A percentile compares a stretch with the other conserved stretches of the same genome.
Conservation (phyloP, 2,329 filamentous ascomycete genomes). For the Penicillium sclerotiorum region DNA sequence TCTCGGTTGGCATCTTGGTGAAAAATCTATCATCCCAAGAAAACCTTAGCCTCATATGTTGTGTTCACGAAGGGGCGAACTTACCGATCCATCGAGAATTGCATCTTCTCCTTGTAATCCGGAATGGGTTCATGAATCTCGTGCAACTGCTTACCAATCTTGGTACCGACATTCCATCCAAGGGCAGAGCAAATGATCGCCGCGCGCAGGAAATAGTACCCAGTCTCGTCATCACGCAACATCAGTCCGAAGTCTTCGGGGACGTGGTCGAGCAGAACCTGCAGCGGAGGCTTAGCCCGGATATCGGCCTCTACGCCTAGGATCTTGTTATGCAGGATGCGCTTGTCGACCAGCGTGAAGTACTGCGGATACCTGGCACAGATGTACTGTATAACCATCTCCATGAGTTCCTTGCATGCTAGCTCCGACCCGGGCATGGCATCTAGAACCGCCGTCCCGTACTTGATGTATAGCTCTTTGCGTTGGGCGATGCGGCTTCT, state of each 20-base stretch:
- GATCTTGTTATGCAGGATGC: slow-evolving; percentile 68
- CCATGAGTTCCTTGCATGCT: slow-evolving; percentile 83
- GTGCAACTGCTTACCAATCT: slow-evolving; percentile 70
- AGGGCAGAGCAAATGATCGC: slow-evolving; percentile 77
- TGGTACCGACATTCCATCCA: slow-evolving; percentile 76
- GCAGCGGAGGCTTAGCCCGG: slow-evolving; percentile 64
- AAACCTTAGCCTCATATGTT: too few relatives aligned
- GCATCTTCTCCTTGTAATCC: slow-evolving; percentile 86
- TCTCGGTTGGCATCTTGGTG: slow-evolving; percentile 71
- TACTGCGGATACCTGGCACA: slow-evolving; percentile 74
- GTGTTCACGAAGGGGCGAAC: too few relatives aligned
- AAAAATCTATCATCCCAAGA: slow-evolving; percentile 74
- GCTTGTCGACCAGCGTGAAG: slow-evolving; percentile 63
- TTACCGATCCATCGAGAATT: slow-evolving; percentile 81
- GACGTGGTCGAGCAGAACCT: slow-evolving; percentile 73
- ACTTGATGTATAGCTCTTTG: slow-evolving; percentile 62
- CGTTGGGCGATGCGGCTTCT: slow-evolving; percentile 68
- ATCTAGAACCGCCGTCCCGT: slow-evolving; percentile 67
- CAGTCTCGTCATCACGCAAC: slow-evolving; percentile 69
- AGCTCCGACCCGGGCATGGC: slow-evolving; percentile 74
- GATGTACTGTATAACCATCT: slow-evolving; percentile 81
- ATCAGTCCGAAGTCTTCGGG: slow-evolving; percentile 84
- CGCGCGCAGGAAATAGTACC: slow-evolving; percentile 73
- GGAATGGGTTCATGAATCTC: slow-evolving; percentile 76
- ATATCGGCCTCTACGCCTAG: slow-evolving; percentile 65